Evolutionary conservation across 1,284 basidiomycete species (phyloP).

Genomic region (Leccinum pallidistipes): DNA sequence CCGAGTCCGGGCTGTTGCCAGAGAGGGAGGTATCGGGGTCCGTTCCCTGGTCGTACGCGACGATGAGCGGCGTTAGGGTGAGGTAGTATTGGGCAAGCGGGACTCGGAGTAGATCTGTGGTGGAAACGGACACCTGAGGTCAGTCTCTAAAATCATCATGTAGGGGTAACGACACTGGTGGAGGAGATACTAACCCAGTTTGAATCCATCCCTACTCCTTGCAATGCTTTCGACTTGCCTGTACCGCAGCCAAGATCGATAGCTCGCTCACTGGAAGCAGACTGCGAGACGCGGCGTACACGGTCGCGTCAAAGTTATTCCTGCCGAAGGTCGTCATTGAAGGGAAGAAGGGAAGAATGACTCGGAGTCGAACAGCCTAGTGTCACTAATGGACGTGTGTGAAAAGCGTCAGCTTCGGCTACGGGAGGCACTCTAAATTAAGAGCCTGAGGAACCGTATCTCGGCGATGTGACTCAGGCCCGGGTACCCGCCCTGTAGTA

Average conservation of each 20-base stretch:
- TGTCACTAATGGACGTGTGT: background rate
- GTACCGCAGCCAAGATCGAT: slow-evolving; percentile 84
- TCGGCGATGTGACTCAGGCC: no score
- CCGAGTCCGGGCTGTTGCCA: slow-evolving; percentile 74
- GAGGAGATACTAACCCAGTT: slow-evolving; percentile 59
- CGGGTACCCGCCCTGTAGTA: no score
- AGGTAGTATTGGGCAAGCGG: slow-evolving; percentile 57
- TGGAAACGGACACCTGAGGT: background rate
- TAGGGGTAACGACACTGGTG: background rate
- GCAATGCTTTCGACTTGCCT: slow-evolving; percentile 28
- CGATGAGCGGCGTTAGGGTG: slow-evolving; percentile 54
- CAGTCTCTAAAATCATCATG: background rate
- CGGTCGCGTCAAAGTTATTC: slow-evolving; percentile 47
- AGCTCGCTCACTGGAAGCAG: slow-evolving; percentile 49
- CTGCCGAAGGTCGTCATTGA: slow-evolving; percentile 13
- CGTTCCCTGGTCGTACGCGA: slow-evolving; percentile 52
- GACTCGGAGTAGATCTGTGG: slow-evolving; percentile 80
- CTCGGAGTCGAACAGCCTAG: background rate
- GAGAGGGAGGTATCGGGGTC: slow-evolving; percentile 59
- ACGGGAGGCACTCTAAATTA: no score
- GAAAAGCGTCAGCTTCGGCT: background rate
- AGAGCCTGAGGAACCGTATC: no score
- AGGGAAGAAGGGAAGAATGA: background rate
- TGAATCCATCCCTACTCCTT: slow-evolving; percentile 43
- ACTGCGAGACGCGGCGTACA: slow-evolving; percentile 53